Base-by-base conservation (phyloP, 805 yeast species). In the Wickerhamiella spandovensis region DNA sequence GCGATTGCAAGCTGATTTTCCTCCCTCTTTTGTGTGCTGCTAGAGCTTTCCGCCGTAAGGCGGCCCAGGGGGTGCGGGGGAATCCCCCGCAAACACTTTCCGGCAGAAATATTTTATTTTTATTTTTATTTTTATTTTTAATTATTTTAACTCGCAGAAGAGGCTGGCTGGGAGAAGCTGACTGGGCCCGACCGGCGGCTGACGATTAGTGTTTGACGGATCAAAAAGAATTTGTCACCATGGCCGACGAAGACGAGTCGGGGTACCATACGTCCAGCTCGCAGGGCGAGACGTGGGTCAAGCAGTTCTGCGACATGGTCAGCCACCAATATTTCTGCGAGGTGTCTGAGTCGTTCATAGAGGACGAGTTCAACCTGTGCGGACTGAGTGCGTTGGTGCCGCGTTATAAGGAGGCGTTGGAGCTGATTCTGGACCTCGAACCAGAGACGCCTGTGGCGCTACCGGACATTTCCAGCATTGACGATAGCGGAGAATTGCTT, bases 351-450 rank as follows among this genome's bases (percentile, higher is more conserved):
- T 96, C 87, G 47, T 92, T 88, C 66, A 86, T 92, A 53, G 97
- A 89, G 60, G 98, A 92, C 66, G 97, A 92, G 58, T 92, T 92
- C 73, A 92, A 92, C 64, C 73, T 92, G 60, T 89, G 97, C 1
- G 97, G 97, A 1, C 73, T 92, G 48, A 74, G 83, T 30, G 76
- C 81, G 56, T 79, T 84, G 52, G 95, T 92, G 9, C 95, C 97
- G 3, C 85, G 81, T 63, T 92, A 89, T 66, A 72, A 90, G 61
- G 95, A 88, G 62, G 95, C 97, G 1, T 69, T 90, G 54, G 96
- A 90, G 67, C 75, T 90, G 58, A 86, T 92, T 53, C 71, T 90
- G 55, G 98, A 90, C 66, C 75, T 87, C 55, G 97, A 84, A 62
- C 80, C 78, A 41, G 64, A 63, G 46, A 32, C 47, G 10, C 78